These are phyloP conservation scores for Phytophthora sojae DNA, from an alignment of 352 stramenopile species.

Conservation along the genomic window DNA sequence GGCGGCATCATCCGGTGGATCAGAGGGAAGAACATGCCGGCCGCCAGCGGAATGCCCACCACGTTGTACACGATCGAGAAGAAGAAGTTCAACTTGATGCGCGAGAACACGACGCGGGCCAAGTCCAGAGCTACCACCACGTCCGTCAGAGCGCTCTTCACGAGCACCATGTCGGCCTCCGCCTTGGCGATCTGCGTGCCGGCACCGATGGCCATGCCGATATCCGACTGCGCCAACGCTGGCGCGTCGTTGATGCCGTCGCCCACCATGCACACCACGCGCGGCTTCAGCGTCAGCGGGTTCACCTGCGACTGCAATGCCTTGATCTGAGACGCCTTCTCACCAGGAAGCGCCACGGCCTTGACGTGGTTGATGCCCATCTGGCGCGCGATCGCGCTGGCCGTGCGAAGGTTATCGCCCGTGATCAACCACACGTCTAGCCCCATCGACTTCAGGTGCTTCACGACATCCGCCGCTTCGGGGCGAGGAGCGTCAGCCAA, in stretches of 20 bases:
- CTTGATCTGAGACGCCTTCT: slow-evolving; percentile 95
- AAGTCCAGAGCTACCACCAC: slow-evolving; percentile 88
- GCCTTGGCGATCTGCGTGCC: slow-evolving; percentile 92
- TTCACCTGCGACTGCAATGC: slow-evolving; percentile 77
- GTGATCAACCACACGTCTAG: slow-evolving; percentile 90
- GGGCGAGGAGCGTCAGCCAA: slow-evolving; percentile 79
- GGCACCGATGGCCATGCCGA: slow-evolving; percentile 93
- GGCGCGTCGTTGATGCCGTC: slow-evolving; percentile 97
- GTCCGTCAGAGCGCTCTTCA: slow-evolving; percentile 85
- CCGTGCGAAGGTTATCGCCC: slow-evolving; percentile 94
- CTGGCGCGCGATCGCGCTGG: slow-evolving; percentile 86
- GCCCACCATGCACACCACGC: slow-evolving; percentile 93
- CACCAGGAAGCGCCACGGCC: slow-evolving; percentile 91
- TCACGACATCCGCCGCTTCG: slow-evolving; percentile 77
- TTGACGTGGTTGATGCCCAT: slow-evolving; percentile 91
- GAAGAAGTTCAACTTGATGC: slow-evolving; percentile 90
- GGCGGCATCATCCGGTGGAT: slow-evolving; percentile 88
- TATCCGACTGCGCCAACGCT: slow-evolving; percentile 91
- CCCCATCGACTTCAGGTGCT: slow-evolving; percentile 82
- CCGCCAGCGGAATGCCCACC: slow-evolving; percentile 82
- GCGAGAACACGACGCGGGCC: slow-evolving; percentile 79
- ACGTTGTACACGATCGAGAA: slow-evolving; percentile 91
- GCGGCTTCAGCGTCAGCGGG: slow-evolving; percentile 71
- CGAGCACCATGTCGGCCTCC: slow-evolving; percentile 90
- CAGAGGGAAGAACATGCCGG: slow-evolving; percentile 48